Conservation (phyloP, 306 rosid species). For the Ochetophila trinervis region DNA sequence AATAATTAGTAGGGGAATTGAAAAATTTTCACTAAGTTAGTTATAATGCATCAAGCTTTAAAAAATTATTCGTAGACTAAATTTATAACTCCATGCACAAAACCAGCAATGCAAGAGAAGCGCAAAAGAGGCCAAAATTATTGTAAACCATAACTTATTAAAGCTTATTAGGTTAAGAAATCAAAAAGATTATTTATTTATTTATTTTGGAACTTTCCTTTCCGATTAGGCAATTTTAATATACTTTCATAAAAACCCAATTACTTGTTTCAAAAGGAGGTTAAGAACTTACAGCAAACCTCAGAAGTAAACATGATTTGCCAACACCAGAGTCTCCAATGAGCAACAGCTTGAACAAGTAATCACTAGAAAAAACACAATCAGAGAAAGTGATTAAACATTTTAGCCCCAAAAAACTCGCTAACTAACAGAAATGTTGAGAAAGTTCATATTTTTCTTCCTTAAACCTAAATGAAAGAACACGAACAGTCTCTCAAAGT, state of each 20-base stretch:
- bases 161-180: background rate
- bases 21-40: background rate
- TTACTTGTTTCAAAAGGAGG: background rate
- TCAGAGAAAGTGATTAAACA: background rate
- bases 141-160: background rate
- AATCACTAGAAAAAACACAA: conserved; percentile 56
- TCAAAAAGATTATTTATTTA: background rate
- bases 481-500: no score
- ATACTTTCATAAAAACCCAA: background rate
- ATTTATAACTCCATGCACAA: no score
- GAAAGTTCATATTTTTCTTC: no score
- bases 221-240: background rate
- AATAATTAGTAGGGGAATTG: conserved; percentile 14
- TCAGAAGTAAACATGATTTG: conserved; percentile 95
- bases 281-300: conserved; percentile 89
- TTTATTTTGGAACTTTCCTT: background rate
- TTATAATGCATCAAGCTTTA: no score
- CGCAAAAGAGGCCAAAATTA: background rate
- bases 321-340: conserved; percentile 99
- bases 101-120: background rate
- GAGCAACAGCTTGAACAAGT: conserved; percentile 92
- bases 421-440: background rate
- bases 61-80: no score
- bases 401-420: background rate
- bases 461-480: no score